Conservation (phyloP, 805 yeast species). For the Candida pini region DNA sequence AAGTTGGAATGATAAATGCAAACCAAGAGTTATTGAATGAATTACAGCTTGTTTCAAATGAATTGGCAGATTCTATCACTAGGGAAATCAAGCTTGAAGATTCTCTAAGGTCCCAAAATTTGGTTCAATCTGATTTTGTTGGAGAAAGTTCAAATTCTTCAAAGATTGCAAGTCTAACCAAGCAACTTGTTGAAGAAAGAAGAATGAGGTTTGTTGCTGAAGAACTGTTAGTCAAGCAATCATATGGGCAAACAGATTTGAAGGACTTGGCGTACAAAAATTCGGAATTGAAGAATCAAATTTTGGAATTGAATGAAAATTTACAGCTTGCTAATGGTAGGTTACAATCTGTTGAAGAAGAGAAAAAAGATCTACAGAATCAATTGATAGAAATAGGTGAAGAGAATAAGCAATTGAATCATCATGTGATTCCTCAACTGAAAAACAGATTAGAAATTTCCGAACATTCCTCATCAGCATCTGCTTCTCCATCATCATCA, state of each 20-base stretch:
- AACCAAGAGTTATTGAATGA: conserved; percentile 56
- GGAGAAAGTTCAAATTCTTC: conserved; percentile 34
- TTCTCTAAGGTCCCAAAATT: conserved; percentile 21
- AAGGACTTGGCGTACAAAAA: conserved; percentile 53
- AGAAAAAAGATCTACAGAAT: conserved; percentile 32
- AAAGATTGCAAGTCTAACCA: conserved; percentile 47
- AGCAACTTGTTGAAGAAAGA: conserved; percentile 58
- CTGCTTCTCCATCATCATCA: conserved; percentile 2
- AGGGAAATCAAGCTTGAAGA: conserved; percentile 61
- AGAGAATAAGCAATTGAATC: conserved; percentile 38
- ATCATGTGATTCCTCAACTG: conserved; percentile 40
- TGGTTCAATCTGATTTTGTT: conserved; percentile 14
- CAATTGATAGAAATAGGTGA: conserved; percentile 35
- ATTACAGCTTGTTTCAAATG: conserved; percentile 62
- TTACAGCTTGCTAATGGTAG: conserved; percentile 43
- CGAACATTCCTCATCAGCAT: conserved; percentile 15
- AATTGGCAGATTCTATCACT: conserved; percentile 64
- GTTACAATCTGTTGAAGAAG: conserved; percentile 33
- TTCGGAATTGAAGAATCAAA: conserved; percentile 42
- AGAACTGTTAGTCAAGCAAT: conserved; percentile 51
- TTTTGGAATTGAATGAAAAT: conserved; percentile 43
- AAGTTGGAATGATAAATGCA: conserved; percentile 55
- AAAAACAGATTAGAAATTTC: conserved; percentile 35
- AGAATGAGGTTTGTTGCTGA: conserved; percentile 63
- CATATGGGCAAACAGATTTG: conserved; percentile 40